phyloP scores from a whole-genome alignment of 495 filamentous ascomycete species.

The Penicillium verhagenii region DNA sequence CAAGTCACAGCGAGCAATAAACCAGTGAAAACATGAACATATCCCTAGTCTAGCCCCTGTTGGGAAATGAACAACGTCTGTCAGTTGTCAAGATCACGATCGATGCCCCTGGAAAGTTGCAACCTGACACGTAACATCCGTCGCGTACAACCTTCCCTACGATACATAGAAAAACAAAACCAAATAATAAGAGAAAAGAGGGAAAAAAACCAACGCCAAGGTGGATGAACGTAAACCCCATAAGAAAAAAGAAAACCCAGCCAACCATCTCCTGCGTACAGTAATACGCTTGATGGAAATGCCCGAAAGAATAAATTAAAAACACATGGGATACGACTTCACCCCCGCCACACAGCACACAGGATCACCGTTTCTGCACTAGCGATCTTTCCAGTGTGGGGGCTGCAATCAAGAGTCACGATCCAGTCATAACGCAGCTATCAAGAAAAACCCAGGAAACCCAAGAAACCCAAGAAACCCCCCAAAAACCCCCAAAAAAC shows the following conservation, averaged over 20 bases:
- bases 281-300: too few relatives aligned
- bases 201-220: background rate
- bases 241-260: background rate
- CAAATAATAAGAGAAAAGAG: background rate
- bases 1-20: too few relatives aligned
- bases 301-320: background rate
- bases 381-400: conserved; percentile 8
- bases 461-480: background rate
- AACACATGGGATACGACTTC: background rate
- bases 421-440: background rate
- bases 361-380: conserved; percentile 17
- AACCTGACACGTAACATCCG: background rate
- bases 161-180: conserved; percentile 1
- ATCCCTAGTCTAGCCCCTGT: too few relatives aligned
- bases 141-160: background rate
- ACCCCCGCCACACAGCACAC: conserved; percentile 9
- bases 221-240: background rate
- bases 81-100: background rate
- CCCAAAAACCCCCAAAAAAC: too few relatives aligned
- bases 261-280: too few relatives aligned
- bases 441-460: background rate
- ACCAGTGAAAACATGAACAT: too few relatives aligned
- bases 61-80: too few relatives aligned
- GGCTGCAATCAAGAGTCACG: too few relatives aligned
- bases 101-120: background rate